phyloP scores from a whole-genome alignment of 2,329 filamentous ascomycete species.

The Aspergillus spinulosporus region DNA sequence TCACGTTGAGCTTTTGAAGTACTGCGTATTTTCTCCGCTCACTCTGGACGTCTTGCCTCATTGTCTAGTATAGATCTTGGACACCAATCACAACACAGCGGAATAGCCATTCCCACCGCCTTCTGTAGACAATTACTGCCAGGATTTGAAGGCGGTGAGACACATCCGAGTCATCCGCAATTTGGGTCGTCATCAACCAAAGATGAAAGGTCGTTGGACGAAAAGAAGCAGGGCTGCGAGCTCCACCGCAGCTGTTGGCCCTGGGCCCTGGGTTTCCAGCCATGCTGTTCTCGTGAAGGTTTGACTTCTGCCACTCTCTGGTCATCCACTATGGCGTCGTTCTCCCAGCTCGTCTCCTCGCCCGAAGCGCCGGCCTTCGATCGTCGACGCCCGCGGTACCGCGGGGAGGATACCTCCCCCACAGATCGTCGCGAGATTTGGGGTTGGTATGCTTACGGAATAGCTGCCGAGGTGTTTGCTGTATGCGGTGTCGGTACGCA shows the following conservation, averaged over 20 bases:
- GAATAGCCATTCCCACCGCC: neutral
- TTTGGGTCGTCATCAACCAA: constrained; percentile 6
- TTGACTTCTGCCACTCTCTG: neutral
- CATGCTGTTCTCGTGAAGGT: constrained; percentile 16
- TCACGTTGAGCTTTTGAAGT: no score
- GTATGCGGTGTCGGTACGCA: constrained; percentile 70
- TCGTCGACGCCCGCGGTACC: constrained; percentile 58
- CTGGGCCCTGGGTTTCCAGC: constrained; percentile 5
- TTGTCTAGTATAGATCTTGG: neutral
- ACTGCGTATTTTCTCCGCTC: neutral
- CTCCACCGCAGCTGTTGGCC: constrained; percentile 3
- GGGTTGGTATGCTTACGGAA: constrained; percentile 91
- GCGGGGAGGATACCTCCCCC: constrained; percentile 78
- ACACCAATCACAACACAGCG: neutral
- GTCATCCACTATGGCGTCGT: constrained; percentile 10
- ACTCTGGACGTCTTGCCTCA: neutral
- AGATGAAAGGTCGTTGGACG: constrained; percentile 8
- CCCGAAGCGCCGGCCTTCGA: constrained; percentile 21
- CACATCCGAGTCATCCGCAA: constrained; percentile 10
- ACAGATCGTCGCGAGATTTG: constrained; percentile 78
- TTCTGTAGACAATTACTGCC: neutral
- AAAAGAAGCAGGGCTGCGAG: constrained; percentile 1
- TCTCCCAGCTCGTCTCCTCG: constrained; percentile 20
- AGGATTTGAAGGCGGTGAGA: neutral
- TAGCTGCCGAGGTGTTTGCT: constrained; percentile 93